phyloP scores from a whole-genome alignment of 495 filamentous ascomycete species.

The Peziza echinospora region DNA sequence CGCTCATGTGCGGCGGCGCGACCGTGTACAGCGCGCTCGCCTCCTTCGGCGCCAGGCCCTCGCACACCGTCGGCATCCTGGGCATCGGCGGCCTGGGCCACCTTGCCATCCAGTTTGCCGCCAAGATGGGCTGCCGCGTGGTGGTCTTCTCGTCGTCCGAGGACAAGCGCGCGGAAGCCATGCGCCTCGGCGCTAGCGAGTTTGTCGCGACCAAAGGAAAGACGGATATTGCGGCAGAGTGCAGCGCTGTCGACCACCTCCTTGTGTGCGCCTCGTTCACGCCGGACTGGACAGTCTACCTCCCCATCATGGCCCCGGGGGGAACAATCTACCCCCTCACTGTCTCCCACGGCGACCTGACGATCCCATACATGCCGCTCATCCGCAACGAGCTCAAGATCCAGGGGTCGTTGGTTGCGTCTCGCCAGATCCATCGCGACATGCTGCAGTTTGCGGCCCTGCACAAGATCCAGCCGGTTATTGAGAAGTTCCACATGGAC shows the following conservation, averaged over 20 bases:
- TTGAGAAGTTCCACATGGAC: slow-evolving; percentile 35
- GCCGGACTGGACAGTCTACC: slow-evolving; percentile 22
- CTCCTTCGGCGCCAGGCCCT: slow-evolving; percentile 25
- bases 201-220: slow-evolving; percentile 27
- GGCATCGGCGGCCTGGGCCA: slow-evolving; percentile 44
- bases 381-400: slow-evolving; percentile 27
- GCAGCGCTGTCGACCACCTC: slow-evolving; percentile 23
- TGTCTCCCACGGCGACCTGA: slow-evolving; percentile 27
- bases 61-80: slow-evolving; percentile 35
- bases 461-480: slow-evolving; percentile 34
- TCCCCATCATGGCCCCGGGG: slow-evolving; percentile 24
- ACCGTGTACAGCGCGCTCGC: slow-evolving; percentile 33
- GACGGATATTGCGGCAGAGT: slow-evolving; percentile 21
- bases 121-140: slow-evolving; percentile 40
- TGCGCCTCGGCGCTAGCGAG: slow-evolving; percentile 29
- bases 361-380: slow-evolving; percentile 32
- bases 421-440: slow-evolving; percentile 24
- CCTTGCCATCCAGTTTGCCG: slow-evolving; percentile 40
- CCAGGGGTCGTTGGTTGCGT: slow-evolving; percentile 32
- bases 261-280: slow-evolving; percentile 29
- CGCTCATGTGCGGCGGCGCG: slow-evolving; percentile 34
- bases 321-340: slow-evolving; percentile 33
- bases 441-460: slow-evolving; percentile 38
- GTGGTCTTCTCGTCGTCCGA: slow-evolving; percentile 37
- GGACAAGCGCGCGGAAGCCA: slow-evolving; percentile 35